These are phyloP conservation scores for Diplocarpon rosae DNA, from an alignment of 2,329 filamentous ascomycete genomes.

Conservation along the genomic window DNA sequence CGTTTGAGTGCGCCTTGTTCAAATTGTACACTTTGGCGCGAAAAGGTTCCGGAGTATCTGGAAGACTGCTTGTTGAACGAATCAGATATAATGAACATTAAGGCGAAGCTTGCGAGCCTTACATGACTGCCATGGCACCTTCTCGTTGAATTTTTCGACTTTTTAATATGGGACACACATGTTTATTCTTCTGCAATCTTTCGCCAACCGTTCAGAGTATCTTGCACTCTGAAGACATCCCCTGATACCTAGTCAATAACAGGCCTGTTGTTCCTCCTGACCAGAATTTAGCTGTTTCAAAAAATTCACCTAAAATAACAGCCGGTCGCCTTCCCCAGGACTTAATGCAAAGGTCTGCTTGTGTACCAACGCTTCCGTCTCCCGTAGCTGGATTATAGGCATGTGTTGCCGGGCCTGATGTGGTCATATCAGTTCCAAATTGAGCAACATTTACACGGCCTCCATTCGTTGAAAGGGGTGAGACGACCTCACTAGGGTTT, in stretches of 20 bases:
- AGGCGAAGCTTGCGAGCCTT: too few species aligned
- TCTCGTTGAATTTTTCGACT: too few species aligned
- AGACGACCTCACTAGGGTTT: constrained; percentile 50
- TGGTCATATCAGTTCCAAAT: constrained; percentile 33
- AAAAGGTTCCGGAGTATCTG: too few species aligned
- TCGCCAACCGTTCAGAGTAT: constrained; percentile 16
- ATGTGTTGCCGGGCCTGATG: constrained; percentile 18
- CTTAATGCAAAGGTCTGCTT: constrained; percentile 34
- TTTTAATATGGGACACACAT: too few species aligned
- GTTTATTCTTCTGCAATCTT: too few species aligned
- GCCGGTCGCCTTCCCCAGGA: constrained; percentile 38
- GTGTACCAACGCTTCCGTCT: constrained; percentile 40
- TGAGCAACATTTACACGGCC: constrained; percentile 44
- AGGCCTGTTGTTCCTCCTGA: neutral
- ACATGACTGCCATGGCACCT: too few species aligned
- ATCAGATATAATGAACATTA: too few species aligned
- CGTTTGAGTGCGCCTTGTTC: too few species aligned
- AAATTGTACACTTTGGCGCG: too few species aligned
- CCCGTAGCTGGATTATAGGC: constrained; percentile 28
- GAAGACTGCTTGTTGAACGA: too few species aligned
- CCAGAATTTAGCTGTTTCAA: constrained; percentile 32
- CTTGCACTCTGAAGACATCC: constrained; percentile 23
- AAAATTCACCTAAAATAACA: constrained; percentile 48
- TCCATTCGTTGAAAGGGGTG: constrained; percentile 52
- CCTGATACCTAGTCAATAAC: constrained; percentile 8